Evolutionary conservation across 345 rosid species (phyloP), one percentile per base, ranked within the genome.

Genomic region (Euclidium syriacum): DNA sequence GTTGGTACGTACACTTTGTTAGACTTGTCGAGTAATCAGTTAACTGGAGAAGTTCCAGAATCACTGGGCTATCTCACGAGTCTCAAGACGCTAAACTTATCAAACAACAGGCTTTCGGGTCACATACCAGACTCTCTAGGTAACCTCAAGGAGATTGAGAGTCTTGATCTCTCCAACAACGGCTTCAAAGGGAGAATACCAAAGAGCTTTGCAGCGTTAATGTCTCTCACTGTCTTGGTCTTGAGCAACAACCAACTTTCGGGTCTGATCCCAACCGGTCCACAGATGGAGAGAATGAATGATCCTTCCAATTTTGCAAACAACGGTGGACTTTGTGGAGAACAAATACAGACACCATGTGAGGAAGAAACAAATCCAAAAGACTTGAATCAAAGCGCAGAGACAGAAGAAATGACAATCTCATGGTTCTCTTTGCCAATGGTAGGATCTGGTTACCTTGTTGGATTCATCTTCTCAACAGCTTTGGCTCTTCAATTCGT

Each of bases 281-380:
- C 61, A 32, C 61, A 34, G 26, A 55, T 55, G 61, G 32, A 55
- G 24, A 55, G 60, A 19, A 17, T 55, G 17, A 55, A 55, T 22
- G 30, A 53, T 53, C 59, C 42, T 10, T 33, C 14, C 27, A 20
- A 33, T 0, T 53, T 17, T 3, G 59, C 59, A 4, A 53, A 53
- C 59, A 53, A 53, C 59, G 34, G 41, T 53, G 59, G 59, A 19
- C 19, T 17, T 5, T 55, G 61, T 35, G 61, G 44, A 11, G 4
- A 22, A 25, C 61, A 55, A 36, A 55, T 55, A 30, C 44, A 55
- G 16, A 38, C 4, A 55, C 25, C 10, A 7, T 55, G 60, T 5
- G 15, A 4, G 26, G 32, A 11, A 16, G 41, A 11, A 9, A 32
- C 24, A 32, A 32, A 19, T 11, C n/a, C 16, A 14, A 3, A 30